Conservation (phyloP, 179 eudicot genomes). For the Heliamphora pulchella region DNA sequence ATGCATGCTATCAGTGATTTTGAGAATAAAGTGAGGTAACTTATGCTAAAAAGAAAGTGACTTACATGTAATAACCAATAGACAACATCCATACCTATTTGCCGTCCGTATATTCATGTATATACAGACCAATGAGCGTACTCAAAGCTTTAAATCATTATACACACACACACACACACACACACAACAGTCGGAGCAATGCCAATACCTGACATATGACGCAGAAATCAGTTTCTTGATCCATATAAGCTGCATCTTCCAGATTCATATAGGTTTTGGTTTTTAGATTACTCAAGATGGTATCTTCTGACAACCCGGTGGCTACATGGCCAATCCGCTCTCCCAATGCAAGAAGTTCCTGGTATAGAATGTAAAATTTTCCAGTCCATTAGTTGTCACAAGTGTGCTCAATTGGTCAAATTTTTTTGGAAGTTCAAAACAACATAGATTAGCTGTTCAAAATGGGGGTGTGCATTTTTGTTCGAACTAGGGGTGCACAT, state of each 20-base stretch:
- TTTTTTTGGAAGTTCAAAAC: conserved; percentile 4
- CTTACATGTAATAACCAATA: not conserved
- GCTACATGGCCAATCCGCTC: conserved; percentile 75
- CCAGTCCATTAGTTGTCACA: not conserved
- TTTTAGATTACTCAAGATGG: conserved; percentile 47
- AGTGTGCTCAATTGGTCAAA: not conserved
- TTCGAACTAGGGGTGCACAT: too few species aligned
- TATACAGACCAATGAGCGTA: not conserved
- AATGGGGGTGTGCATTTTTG: not conserved
- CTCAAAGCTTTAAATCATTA: not conserved
- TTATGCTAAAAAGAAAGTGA: not conserved
- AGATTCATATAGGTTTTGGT: conserved; percentile 42
- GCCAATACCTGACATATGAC: conserved; percentile 74
- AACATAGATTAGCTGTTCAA: not conserved
- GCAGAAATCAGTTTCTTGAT: conserved; percentile 59
- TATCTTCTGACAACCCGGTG: conserved; percentile 72
- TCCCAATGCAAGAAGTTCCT: conserved; percentile 96
- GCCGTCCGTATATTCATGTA: not conserved
- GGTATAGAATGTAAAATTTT: conserved; percentile 18
- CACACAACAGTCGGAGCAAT: not conserved
- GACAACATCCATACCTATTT: not conserved
- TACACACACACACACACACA: not conserved
- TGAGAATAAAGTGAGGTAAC: not conserved
- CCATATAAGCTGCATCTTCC: conserved; percentile 39
- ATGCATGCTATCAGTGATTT: not conserved